Evolutionary conservation across 306 rosid genomes (phyloP).

Genomic region (Prinsepia uniflora): DNA sequence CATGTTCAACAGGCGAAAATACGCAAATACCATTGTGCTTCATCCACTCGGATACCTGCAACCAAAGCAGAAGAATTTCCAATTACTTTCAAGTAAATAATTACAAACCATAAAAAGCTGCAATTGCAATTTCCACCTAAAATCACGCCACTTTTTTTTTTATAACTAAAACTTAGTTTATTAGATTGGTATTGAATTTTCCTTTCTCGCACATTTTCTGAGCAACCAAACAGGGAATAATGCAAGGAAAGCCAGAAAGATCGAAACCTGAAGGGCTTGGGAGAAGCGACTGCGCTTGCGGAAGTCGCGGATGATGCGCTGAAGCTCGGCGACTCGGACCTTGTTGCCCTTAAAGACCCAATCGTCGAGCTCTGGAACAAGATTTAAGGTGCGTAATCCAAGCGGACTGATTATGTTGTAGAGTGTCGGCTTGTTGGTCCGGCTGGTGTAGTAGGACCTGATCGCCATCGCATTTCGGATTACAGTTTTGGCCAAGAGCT

Average conservation of each 20-base stretch:
- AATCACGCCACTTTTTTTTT: not conserved
- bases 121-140: not conserved
- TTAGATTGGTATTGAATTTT: not conserved
- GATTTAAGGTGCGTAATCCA: conserved; percentile 43
- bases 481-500: conserved; percentile 37
- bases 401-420: conserved; percentile 72
- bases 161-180: not conserved
- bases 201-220: not conserved
- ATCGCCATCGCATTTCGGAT: conserved; percentile 21
- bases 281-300: conserved; percentile 71
- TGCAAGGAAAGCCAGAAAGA: not conserved
- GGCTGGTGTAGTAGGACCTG: conserved; percentile 63
- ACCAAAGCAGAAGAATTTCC: conserved; percentile 15
- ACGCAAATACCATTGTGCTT: conserved; percentile 58
- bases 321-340: conserved; percentile 61
- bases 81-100: not conserved
- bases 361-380: conserved; percentile 59
- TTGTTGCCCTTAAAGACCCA: conserved; percentile 74
- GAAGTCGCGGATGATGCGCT: conserved; percentile 72
- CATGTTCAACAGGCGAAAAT: conserved; percentile 62
- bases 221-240: conserved; percentile 6
- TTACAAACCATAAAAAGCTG: not conserved
- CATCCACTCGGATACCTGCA: conserved; percentile 94
- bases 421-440: conserved; percentile 46
- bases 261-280: conserved; percentile 67